Evolutionary conservation across 2,329 filamentous ascomycete genomes (phyloP).

Genomic region (Exophiala mesophila): DNA sequence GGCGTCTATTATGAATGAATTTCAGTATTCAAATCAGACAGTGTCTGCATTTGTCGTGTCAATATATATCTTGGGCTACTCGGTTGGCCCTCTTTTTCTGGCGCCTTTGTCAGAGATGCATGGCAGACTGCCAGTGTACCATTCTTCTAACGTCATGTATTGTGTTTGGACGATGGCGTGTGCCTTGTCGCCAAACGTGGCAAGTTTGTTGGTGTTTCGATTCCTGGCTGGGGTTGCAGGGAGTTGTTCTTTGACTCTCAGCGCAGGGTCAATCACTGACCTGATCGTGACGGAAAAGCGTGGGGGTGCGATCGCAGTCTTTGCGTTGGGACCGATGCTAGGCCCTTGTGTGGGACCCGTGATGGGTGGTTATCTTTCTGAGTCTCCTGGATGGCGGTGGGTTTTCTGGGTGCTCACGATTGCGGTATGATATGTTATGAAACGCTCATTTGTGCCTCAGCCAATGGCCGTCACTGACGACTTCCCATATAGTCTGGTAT

Average conservation of each 20-base stretch:
- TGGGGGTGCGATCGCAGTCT: slow-evolving; percentile 24
- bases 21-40: slow-evolving; percentile 40
- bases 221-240: slow-evolving; percentile 57
- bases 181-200: slow-evolving; percentile 50
- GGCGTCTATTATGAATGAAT: slow-evolving; percentile 48
- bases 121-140: slow-evolving; percentile 51
- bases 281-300: slow-evolving; percentile 22
- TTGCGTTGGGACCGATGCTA: slow-evolving; percentile 22
- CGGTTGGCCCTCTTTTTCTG: slow-evolving; percentile 48
- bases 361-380: slow-evolving; percentile 55
- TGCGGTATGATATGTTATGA: slow-evolving; percentile 57
- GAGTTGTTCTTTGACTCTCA: slow-evolving; percentile 50
- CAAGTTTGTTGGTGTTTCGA: slow-evolving; percentile 53
- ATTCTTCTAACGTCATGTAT: slow-evolving; percentile 51
- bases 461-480: background rate
- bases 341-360: slow-evolving; percentile 52
- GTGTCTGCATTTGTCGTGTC: slow-evolving; percentile 48
- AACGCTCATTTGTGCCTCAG: slow-evolving; percentile 46
- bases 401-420: slow-evolving; percentile 59
- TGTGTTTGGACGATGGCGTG: slow-evolving; percentile 57
- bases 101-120: slow-evolving; percentile 54
- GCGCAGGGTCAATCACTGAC: slow-evolving; percentile 37
- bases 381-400: slow-evolving; percentile 31
- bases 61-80: slow-evolving; percentile 52
- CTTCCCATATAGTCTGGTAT: slow-evolving; percentile 23